These are phyloP conservation scores for Tolypocladium pustulatum DNA, from an alignment of 2,329 filamentous ascomycete genomes.

Conservation along the genomic window DNA sequence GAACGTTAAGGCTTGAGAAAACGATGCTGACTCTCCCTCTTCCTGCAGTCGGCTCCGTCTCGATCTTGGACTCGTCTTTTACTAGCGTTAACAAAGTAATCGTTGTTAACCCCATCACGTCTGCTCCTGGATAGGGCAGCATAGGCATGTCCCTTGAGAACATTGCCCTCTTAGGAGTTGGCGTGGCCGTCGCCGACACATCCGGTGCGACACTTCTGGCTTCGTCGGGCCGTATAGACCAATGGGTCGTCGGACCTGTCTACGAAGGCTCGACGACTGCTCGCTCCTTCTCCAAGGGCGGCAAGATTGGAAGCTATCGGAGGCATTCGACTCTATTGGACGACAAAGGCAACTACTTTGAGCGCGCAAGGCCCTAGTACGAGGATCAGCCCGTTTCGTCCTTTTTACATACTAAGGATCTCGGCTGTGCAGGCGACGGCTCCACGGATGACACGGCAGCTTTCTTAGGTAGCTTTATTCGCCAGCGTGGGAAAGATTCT, in stretches of 20 bases:
- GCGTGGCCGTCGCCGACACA: neutral
- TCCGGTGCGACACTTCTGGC: neutral
- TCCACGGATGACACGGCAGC: conserved; percentile 41
- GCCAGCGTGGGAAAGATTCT: conserved; percentile 26
- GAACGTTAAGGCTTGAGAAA: no score
- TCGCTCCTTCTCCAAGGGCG: no score
- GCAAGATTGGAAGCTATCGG: no score
- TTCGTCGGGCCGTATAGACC: neutral
- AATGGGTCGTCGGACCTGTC: neutral
- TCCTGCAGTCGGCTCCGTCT: conserved; percentile 1
- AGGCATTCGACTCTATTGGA: no score
- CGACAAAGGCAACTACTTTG: conserved; percentile 24
- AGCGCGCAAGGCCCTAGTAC: conserved; percentile 45
- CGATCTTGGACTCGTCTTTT: neutral
- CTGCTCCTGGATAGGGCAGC: neutral
- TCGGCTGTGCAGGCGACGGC: conserved; percentile 37
- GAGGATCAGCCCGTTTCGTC: conserved; percentile 9
- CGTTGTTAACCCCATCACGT: no score
- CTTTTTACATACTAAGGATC: conserved; percentile 9
- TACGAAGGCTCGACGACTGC: neutral
- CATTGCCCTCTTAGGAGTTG: neutral
- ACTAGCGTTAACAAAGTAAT: no score
- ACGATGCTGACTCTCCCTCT: neutral
- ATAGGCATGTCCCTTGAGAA: neutral
- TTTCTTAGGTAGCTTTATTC: conserved; percentile 33